A percentile compares a stretch with the other conserved stretches of the same genome.
Evolutionary conservation across 2,329 filamentous ascomycete genomes (phyloP).

Genomic region (Magnaporthiopsis rhizophila): DNA sequence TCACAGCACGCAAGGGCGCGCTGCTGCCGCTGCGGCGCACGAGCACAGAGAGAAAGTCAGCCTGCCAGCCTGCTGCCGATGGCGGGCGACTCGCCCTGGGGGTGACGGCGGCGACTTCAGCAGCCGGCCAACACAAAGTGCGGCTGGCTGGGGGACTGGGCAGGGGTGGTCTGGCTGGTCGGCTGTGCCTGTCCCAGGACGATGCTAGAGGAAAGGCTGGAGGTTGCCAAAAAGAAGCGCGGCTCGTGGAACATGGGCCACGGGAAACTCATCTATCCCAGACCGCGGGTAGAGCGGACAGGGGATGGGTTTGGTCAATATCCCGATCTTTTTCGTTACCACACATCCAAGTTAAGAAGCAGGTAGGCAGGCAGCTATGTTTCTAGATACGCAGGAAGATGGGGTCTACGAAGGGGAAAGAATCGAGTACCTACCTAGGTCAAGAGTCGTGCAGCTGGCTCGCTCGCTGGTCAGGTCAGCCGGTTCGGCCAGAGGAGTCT

Average conservation of each 20-base stretch:
- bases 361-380: no score
- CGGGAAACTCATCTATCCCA: background rate
- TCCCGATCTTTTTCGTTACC: no score
- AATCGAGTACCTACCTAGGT: background rate
- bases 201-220: background rate
- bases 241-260: background rate
- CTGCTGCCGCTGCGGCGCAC: background rate
- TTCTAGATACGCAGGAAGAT: no score
- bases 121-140: no score
- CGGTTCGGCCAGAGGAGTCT: no score
- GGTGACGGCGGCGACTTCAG: background rate
- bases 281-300: background rate
- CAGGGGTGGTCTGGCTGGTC: no score
- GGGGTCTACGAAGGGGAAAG: background rate
- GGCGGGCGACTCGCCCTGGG: background rate
- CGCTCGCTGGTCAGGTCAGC: background rate
- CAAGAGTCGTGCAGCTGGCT: background rate
- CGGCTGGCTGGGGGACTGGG: no score
- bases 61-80: no score
- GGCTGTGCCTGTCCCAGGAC: background rate
- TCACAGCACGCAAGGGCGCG: no score
- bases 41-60: background rate
- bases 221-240: background rate
- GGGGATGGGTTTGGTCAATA: no score
- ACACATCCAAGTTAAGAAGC: no score